Evolutionary conservation across 2,329 filamentous ascomycete genomes (phyloP).

Genomic region (Trichoderma semiorbis): DNA sequence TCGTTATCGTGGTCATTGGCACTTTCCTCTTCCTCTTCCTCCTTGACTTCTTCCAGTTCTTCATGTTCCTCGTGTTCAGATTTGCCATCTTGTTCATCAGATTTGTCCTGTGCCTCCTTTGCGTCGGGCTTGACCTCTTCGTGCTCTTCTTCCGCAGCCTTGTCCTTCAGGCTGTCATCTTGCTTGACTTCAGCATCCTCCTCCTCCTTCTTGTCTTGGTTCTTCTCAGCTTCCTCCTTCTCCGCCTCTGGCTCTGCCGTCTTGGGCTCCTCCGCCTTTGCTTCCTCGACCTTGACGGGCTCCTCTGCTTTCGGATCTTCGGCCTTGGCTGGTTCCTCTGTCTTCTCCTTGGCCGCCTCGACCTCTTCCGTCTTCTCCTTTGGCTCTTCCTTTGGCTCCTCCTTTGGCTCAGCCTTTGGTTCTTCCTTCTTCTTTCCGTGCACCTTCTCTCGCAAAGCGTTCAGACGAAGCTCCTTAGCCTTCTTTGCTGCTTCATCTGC

Average conservation of each 20-base stretch:
- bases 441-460: constrained; percentile 53
- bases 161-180: neutral
- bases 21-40: constrained; percentile 26
- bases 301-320: constrained; percentile 12
- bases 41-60: constrained; percentile 27
- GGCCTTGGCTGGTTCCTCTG: constrained; percentile 10
- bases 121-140: constrained; percentile 26
- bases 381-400: constrained; percentile 6
- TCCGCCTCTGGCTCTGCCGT: constrained; percentile 19
- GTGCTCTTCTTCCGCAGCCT: constrained; percentile 15
- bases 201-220: constrained; percentile 12
- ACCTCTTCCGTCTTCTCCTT: constrained; percentile 15
- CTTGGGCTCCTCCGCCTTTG: constrained; percentile 8
- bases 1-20: constrained; percentile 26
- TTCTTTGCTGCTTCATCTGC: constrained; percentile 64
- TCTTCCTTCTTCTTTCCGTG: constrained; percentile 34
- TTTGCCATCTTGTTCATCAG: constrained; percentile 14
- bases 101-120: constrained; percentile 15
- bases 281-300: constrained; percentile 16
- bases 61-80: constrained; percentile 21
- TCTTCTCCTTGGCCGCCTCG: constrained; percentile 16
- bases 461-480: constrained; percentile 57
- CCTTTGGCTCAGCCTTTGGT: constrained; percentile 22
- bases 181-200: constrained; percentile 10
- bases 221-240: constrained; percentile 17